Evolutionary conservation across 306 rosid genomes (phyloP).

Genomic region (Prunus salicina): DNA sequence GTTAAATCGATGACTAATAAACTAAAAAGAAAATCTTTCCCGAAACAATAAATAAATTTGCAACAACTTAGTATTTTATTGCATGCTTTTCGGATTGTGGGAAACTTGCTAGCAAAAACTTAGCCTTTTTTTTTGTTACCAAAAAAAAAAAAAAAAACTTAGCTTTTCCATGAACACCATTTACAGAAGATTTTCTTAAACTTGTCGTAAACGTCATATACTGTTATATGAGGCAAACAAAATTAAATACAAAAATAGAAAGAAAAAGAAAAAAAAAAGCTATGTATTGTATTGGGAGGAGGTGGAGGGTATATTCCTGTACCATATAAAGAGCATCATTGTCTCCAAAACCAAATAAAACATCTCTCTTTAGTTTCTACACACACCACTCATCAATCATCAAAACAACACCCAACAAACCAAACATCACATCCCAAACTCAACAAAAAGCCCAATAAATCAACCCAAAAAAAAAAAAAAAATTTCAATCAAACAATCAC

Average conservation of each 20-base stretch:
- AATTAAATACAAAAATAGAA: not conserved
- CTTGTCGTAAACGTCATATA: not conserved
- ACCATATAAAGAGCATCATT: conserved; percentile 1
- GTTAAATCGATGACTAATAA: not conserved
- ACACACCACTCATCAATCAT: not conserved
- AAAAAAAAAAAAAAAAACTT: not conserved
- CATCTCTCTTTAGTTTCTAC: not conserved
- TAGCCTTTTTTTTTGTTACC: not conserved
- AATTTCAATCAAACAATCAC: not conserved
- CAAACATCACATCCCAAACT: not conserved
- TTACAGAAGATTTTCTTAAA: not conserved
- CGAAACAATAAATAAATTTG: not conserved
- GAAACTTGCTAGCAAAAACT: not conserved
- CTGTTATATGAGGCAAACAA: not conserved
- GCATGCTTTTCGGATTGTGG: not conserved
- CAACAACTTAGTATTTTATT: not conserved
- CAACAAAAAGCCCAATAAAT: not conserved
- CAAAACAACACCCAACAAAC: not conserved
- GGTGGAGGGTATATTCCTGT: conserved; percentile 27
- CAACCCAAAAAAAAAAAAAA: not conserved
- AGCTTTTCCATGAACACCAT: not conserved
- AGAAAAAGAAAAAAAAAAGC: not conserved
- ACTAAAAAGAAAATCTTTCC: not conserved
- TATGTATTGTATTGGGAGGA: not conserved
- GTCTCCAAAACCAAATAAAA: not conserved